phyloP scores from a whole-genome alignment of 1,284 basidiomycete genomes.

The Malassezia sp. region DNA sequence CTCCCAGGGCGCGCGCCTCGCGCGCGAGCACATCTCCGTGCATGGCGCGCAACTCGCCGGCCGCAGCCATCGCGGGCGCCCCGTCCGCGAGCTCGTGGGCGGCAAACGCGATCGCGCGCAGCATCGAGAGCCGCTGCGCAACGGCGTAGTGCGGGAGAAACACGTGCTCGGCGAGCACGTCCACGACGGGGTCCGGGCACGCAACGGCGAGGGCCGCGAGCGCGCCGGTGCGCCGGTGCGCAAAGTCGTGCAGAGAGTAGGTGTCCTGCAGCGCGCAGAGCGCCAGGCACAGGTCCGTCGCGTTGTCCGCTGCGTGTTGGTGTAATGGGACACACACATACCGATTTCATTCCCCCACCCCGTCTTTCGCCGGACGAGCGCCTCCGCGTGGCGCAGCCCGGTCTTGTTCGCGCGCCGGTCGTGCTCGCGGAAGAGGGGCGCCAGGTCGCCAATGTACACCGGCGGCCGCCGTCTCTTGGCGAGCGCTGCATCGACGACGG shows the following conservation, averaged over 20 bases:
- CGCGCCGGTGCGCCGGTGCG: slow-evolving; percentile 63
- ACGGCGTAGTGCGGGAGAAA: slow-evolving; percentile 83
- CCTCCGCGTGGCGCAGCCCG: slow-evolving; percentile 22
- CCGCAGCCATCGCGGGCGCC: not conserved
- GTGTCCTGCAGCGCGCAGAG: slow-evolving; percentile 69
- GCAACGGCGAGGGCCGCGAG: slow-evolving; percentile 69
- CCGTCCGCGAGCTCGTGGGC: slow-evolving; percentile 68
- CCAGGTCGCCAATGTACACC: slow-evolving; percentile 47
- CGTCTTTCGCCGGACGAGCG: slow-evolving; percentile 27
- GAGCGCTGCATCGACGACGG: slow-evolving; percentile 20
- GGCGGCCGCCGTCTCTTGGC: slow-evolving; percentile 31
- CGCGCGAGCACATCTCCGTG: too few relatives aligned
- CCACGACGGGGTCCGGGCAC: slow-evolving; percentile 61
- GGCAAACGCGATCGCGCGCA: slow-evolving; percentile 72
- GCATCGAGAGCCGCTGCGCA: slow-evolving; percentile 68
- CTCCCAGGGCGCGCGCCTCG: not conserved
- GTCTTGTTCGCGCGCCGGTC: slow-evolving; percentile 16
- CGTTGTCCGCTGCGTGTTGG: slow-evolving; percentile 75
- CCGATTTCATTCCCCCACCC: slow-evolving; percentile 23
- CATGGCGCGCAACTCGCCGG: not conserved
- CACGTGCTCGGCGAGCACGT: slow-evolving; percentile 68
- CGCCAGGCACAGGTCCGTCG: slow-evolving; percentile 65
- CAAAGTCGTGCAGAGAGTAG: slow-evolving; percentile 67
- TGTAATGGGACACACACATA: too few relatives aligned
- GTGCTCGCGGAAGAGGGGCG: slow-evolving; percentile 35